phyloP scores from a whole-genome alignment of 2,329 filamentous ascomycete species.

The Dactylellina drechsleri region DNA sequence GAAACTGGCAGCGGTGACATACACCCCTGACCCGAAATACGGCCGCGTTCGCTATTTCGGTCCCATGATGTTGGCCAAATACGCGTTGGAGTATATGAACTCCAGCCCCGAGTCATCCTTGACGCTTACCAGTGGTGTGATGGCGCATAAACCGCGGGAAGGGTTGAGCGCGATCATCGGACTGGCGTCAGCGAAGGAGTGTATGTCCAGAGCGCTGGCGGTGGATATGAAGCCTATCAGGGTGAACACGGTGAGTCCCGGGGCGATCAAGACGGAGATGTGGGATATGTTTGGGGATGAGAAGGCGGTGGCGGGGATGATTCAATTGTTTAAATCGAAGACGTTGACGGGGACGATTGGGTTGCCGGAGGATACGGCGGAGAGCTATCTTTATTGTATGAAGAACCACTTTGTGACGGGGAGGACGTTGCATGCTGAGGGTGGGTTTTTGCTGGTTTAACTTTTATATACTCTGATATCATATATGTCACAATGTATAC shows the following conservation, averaged over 20 bases:
- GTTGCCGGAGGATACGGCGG: slow-evolving; percentile 32
- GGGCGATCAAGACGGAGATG: slow-evolving; percentile 66
- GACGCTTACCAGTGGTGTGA: slow-evolving; percentile 69
- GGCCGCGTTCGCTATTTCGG: slow-evolving; percentile 67
- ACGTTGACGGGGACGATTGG: slow-evolving; percentile 30
- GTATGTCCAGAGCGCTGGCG: slow-evolving; percentile 69
- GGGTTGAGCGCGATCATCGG: slow-evolving; percentile 63
- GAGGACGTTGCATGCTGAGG: slow-evolving; percentile 26
- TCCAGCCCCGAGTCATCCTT: slow-evolving; percentile 64
- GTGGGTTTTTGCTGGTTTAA: slow-evolving; percentile 37
- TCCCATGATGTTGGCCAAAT: slow-evolving; percentile 67
- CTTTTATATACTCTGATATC: neutral
- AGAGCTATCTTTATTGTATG: slow-evolving; percentile 43
- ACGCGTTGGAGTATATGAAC: slow-evolving; percentile 64
- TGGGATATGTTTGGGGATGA: slow-evolving; percentile 60
- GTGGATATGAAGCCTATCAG: slow-evolving; percentile 72
- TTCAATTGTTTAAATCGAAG: slow-evolving; percentile 50
- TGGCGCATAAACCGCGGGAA: slow-evolving; percentile 66
- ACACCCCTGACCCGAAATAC: slow-evolving; percentile 62
- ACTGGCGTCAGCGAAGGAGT: slow-evolving; percentile 67
- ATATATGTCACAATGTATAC: too few species aligned
- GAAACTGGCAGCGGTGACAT: slow-evolving; percentile 62
- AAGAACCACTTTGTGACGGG: slow-evolving; percentile 39
- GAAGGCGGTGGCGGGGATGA: slow-evolving; percentile 56
- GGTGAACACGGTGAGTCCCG: slow-evolving; percentile 72